These are phyloP conservation scores for Chionographis japonica DNA, from an alignment of 106 monocot genomes.

Conservation along the genomic window DNA sequence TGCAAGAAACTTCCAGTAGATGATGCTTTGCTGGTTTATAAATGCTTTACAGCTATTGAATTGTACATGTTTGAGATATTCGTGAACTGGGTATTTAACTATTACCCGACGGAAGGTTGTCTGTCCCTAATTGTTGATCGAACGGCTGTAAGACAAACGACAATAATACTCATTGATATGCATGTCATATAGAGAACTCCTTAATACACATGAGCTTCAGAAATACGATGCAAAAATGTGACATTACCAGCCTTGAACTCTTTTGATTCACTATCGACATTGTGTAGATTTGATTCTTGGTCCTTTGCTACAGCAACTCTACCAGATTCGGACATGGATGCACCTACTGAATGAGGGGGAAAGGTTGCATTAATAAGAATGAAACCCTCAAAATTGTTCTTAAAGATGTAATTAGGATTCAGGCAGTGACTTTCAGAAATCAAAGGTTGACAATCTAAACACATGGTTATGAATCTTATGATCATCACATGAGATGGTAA, in stretches of 20 bases:
- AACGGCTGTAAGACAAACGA: conserved; percentile 18
- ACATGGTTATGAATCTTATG: not conserved
- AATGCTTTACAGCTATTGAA: too few relatives aligned
- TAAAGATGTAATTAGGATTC: not conserved
- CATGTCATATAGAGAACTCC: not conserved
- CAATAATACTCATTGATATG: not conserved
- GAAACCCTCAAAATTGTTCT: not conserved
- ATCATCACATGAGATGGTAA: not conserved
- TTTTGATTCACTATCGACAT: conserved; percentile 24
- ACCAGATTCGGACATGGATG: conserved; percentile 49
- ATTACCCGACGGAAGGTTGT: conserved; percentile 56
- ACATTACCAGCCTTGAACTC: conserved; percentile 40
- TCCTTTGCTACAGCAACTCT: conserved; percentile 35
- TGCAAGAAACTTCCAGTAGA: conserved; percentile 17
- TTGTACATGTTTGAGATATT: too few relatives aligned
- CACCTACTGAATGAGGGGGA: conserved; percentile 31
- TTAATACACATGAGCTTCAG: not conserved
- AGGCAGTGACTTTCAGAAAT: too few relatives aligned
- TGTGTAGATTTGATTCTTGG: conserved; percentile 5
- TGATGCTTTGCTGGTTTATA: not conserved
- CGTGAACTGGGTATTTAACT: not conserved
- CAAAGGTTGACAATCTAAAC: too few relatives aligned
- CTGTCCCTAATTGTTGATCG: conserved; percentile 41
- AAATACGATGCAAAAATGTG: not conserved
- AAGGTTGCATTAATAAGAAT: not conserved